Evolutionary conservation across 1,284 basidiomycete genomes (phyloP).

Genomic region (Psilocybe mexicana): DNA sequence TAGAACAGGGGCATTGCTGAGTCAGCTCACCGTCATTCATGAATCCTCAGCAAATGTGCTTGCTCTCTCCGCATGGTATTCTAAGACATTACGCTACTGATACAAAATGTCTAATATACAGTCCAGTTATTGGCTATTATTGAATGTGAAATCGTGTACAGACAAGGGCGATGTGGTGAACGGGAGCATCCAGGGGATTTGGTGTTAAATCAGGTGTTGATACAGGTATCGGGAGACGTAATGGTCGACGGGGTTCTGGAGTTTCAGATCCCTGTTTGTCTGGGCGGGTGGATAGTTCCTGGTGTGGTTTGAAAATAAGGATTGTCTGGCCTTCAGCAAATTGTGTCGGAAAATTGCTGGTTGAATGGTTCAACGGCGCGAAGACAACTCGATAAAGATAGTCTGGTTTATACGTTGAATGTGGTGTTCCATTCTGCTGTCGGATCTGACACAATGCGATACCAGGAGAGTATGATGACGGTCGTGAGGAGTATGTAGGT

Average conservation of each 20-base stretch:
- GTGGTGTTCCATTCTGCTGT: conserved; percentile 1
- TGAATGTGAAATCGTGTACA: conserved; percentile 23
- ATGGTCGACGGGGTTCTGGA: conserved; percentile 12
- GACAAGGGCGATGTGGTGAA: conserved; percentile 15
- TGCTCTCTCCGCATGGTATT: neutral
- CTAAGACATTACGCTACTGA: neutral
- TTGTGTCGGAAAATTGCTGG: conserved; percentile 5
- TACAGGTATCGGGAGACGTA: conserved; percentile 23
- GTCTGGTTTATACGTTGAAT: conserved; percentile 10
- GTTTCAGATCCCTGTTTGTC: neutral
- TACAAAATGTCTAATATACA: neutral
- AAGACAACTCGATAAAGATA: conserved; percentile 27
- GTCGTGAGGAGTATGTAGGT: conserved; percentile 11
- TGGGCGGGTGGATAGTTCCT: conserved; percentile 15
- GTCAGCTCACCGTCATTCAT: neutral
- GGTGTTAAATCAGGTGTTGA: conserved; percentile 15
- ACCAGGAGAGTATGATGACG: conserved; percentile 19
- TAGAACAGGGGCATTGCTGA: conserved; percentile 1
- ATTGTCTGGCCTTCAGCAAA: conserved; percentile 25
- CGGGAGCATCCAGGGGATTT: conserved; percentile 13
- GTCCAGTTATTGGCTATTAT: neutral
- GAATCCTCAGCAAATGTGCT: neutral
- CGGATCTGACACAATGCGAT: conserved; percentile 30
- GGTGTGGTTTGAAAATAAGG: conserved; percentile 30
- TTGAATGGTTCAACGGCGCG: conserved; percentile 16